Conservation (phyloP, 2,329 filamentous ascomycete species). For the Exophiala phaeomuriformis region DNA sequence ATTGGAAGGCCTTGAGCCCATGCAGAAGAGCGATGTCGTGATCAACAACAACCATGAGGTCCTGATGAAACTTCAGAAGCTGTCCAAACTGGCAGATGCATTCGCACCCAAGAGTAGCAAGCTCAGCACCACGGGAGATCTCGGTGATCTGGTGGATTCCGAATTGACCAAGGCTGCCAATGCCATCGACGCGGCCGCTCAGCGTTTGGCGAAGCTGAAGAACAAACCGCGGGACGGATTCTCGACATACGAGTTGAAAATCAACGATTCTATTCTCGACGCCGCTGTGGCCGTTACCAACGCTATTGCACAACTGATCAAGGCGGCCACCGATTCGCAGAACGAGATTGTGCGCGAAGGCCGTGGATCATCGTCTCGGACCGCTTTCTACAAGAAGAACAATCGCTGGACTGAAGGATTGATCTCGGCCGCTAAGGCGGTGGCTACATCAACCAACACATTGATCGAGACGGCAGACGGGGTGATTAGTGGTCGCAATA, state of each 20-base stretch:
- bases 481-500: constrained; percentile 84
- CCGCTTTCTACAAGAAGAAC: constrained; percentile 99
- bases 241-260: constrained; percentile 91
- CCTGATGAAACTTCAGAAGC: constrained; percentile 82
- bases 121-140: constrained; percentile 62
- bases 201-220: constrained; percentile 81
- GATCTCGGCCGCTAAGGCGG: constrained; percentile 93
- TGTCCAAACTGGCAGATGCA: constrained; percentile 86
- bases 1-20: constrained; percentile 77
- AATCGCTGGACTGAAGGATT: constrained; percentile 98
- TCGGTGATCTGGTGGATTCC: constrained; percentile 85
- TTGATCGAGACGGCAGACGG: constrained; percentile 97
- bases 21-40: constrained; percentile 93
- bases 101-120: constrained; percentile 85
- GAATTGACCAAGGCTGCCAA: constrained; percentile 91
- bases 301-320: constrained; percentile 89
- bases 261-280: constrained; percentile 90
- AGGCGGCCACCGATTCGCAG: constrained; percentile 85
- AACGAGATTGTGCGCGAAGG: constrained; percentile 95
- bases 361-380: constrained; percentile 74
- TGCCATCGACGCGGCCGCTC: constrained; percentile 86
- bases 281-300: constrained; percentile 89
- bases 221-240: constrained; percentile 95
- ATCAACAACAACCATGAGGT: constrained; percentile 97
- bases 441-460: constrained; percentile 86